phyloP scores from a whole-genome alignment of 768 basidiomycete genomes.

The Hygrophoropsis aurantiaca region DNA sequence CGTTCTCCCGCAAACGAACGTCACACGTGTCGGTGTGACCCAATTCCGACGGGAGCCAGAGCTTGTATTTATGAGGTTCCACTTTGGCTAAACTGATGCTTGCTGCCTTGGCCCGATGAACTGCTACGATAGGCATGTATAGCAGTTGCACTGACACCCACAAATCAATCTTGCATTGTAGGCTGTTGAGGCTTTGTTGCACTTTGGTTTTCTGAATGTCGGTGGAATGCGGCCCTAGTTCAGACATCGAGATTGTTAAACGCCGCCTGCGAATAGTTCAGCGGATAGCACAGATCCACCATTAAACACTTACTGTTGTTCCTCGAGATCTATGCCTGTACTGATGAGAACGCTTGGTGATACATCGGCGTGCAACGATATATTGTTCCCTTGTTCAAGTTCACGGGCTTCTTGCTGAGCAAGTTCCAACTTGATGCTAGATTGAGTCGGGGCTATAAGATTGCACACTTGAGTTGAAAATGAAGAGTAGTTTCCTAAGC shows the following conservation, averaged over 20 bases:
- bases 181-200: not conserved
- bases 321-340: not conserved
- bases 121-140: not conserved
- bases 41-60: not conserved
- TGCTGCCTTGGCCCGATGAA: too few relatives aligned
- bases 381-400: not conserved
- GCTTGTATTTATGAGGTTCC: not conserved
- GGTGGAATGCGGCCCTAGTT: not conserved
- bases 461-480: not conserved
- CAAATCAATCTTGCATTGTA: not conserved
- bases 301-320: not conserved
- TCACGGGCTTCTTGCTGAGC: not conserved
- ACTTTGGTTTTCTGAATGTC: slow-evolving; percentile 1
- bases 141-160: not conserved
- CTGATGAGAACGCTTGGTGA: not conserved
- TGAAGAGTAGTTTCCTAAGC: too few relatives aligned
- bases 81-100: too few relatives aligned
- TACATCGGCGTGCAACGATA: not conserved
- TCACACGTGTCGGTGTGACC: not conserved
- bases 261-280: not conserved
- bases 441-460: not conserved
- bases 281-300: not conserved
- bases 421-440: not conserved
- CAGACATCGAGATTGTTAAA: not conserved
- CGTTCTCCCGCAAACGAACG: slow-evolving; percentile 10